phyloP scores from a whole-genome alignment of 805 yeast species.

The Wickerhamiella parazyma region DNA sequence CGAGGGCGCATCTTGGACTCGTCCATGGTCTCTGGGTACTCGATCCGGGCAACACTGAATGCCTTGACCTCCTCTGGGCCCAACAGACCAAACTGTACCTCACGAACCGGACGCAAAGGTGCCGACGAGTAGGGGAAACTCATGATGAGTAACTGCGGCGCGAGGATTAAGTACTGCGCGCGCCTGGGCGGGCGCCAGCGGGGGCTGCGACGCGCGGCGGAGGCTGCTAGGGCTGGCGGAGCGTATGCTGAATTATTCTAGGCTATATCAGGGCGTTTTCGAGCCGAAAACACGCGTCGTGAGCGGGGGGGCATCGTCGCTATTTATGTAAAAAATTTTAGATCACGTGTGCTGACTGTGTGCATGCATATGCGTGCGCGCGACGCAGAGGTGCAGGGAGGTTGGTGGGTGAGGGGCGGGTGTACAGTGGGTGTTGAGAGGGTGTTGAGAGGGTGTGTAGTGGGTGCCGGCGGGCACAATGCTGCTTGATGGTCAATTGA shows the following conservation, averaged over 20 bases:
- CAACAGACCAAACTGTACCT: slow-evolving; percentile 93
- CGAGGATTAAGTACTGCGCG: not conserved
- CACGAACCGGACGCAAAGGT: slow-evolving; percentile 92
- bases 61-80: slow-evolving; percentile 98
- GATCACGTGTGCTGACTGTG: not conserved
- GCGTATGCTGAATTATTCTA: no score
- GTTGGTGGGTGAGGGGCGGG: not conserved
- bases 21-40: slow-evolving; percentile 99
- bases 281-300: not conserved
- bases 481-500: no score
- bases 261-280: not conserved
- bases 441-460: no score
- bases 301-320: not conserved
- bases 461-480: no score
- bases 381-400: no score
- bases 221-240: no score
- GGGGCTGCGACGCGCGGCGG: no score
- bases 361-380: not conserved
- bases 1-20: slow-evolving; percentile 89
- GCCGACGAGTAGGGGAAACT: slow-evolving; percentile 91
- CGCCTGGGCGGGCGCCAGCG: not conserved
- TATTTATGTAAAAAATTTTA: not conserved
- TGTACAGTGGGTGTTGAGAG: no score
- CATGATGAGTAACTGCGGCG: slow-evolving; percentile 6
- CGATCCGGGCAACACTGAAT: slow-evolving; percentile 93